Evolutionary conservation across 495 filamentous ascomycete genomes (phyloP).

Genomic region (Podospora pseudopauciseta): DNA sequence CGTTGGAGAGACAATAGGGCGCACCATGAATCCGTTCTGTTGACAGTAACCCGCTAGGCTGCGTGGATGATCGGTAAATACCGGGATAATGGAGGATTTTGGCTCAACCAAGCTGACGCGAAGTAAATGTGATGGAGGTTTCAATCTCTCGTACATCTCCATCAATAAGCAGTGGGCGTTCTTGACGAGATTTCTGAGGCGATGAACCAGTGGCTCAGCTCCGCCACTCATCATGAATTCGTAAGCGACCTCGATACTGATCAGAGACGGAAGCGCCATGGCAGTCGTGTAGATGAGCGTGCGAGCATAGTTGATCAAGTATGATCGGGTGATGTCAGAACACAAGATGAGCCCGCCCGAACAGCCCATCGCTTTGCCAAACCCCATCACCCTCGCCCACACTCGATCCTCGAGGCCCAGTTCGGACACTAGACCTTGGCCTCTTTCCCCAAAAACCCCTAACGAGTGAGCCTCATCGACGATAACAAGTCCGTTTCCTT

Average conservation of each 20-base stretch:
- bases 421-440: slow-evolving; percentile 63
- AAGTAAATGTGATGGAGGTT: slow-evolving; percentile 19
- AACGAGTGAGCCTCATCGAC: slow-evolving; percentile 80
- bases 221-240: slow-evolving; percentile 43
- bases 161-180: slow-evolving; percentile 27
- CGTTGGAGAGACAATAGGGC: slow-evolving; percentile 54
- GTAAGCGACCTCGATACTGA: slow-evolving; percentile 49
- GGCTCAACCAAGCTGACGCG: slow-evolving; percentile 25
- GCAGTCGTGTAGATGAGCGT: slow-evolving; percentile 60
- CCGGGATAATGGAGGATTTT: slow-evolving; percentile 40
- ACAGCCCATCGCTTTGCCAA: slow-evolving; percentile 72
- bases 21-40: slow-evolving; percentile 46
- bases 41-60: slow-evolving; percentile 52
- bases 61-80: slow-evolving; percentile 45
- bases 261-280: slow-evolving; percentile 53
- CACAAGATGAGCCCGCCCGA: slow-evolving; percentile 59
- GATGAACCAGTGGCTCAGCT: slow-evolving; percentile 35
- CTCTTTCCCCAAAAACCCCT: slow-evolving; percentile 60
- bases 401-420: slow-evolving; percentile 63
- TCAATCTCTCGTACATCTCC: slow-evolving; percentile 14
- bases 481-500: slow-evolving; percentile 61
- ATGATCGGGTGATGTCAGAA: slow-evolving; percentile 45
- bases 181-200: slow-evolving; percentile 27
- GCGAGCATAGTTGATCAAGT: slow-evolving; percentile 61
- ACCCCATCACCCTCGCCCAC: slow-evolving; percentile 69